Evolutionary conservation across 495 filamentous ascomycete species (phyloP).

Genomic region (Aspergillus haitiensis): DNA sequence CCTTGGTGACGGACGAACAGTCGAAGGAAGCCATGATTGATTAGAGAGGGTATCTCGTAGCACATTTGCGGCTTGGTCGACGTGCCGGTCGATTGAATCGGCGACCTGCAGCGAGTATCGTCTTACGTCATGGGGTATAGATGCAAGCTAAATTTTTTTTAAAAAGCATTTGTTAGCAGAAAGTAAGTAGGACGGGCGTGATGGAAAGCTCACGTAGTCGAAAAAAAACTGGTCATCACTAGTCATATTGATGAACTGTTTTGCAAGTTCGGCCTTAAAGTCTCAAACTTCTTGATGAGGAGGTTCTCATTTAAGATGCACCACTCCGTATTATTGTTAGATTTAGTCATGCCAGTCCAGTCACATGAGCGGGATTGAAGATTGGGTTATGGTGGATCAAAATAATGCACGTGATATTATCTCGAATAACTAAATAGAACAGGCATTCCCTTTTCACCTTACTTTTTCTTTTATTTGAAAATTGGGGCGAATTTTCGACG

Average conservation of each 20-base stretch:
- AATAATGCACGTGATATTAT: no score
- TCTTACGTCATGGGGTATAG: constrained; percentile 69
- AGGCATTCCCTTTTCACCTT: no score
- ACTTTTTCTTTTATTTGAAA: no score
- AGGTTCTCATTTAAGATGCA: neutral
- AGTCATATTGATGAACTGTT: constrained; percentile 41
- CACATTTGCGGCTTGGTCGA: constrained; percentile 65
- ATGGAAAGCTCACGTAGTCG: constrained; percentile 42
- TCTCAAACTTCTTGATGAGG: constrained; percentile 11
- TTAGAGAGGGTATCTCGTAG: constrained; percentile 63
- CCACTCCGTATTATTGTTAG: constrained; percentile 6
- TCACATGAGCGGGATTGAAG: neutral
- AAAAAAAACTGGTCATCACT: constrained; percentile 55
- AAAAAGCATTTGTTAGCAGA: constrained; percentile 5
- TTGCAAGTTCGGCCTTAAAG: constrained; percentile 3
- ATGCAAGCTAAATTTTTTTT: constrained; percentile 57
- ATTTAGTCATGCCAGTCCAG: neutral
- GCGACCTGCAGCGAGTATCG: constrained; percentile 65
- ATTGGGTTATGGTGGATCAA: no score
- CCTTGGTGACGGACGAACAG: constrained; percentile 57
- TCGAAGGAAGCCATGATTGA: constrained; percentile 68
- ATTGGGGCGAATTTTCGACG: no score
- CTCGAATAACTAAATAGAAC: no score
- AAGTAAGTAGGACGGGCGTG: neutral
- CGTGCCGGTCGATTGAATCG: constrained; percentile 72